Percentiles rank a stretch among this genome's conserved stretches.
Conservation (phyloP, 2,329 filamentous ascomycete species). For the Aspergillus caelatus region DNA sequence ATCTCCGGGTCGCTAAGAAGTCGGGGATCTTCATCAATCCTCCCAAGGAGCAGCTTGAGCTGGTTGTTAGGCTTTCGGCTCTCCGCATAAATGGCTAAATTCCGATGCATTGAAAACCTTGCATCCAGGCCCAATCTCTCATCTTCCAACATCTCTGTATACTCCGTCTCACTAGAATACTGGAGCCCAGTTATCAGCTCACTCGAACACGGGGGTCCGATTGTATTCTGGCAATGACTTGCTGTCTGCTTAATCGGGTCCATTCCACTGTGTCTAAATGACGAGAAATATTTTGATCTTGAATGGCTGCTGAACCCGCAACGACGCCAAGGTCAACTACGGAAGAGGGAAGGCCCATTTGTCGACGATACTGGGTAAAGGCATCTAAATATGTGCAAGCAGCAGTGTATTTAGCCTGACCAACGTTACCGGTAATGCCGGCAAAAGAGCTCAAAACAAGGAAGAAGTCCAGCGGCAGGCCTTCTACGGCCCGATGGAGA, state of each 20-base stretch:
- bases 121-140: background rate
- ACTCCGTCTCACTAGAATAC: background rate
- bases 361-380: background rate
- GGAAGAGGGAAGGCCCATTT: background rate
- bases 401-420: background rate
- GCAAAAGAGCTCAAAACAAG: background rate
- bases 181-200: background rate
- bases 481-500: background rate
- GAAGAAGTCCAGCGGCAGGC: background rate
- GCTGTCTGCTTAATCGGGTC: background rate
- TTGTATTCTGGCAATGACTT: background rate
- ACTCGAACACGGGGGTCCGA: background rate
- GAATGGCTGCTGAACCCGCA: background rate
- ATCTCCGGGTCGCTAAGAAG: too few relatives aligned
- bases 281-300: background rate
- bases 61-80: background rate
- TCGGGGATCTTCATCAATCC: too few relatives aligned
- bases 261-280: background rate
- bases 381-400: background rate
- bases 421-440: background rate
- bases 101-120: background rate
- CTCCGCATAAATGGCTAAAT: background rate
- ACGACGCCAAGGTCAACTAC: background rate
- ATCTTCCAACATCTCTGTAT: background rate
- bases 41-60: background rate